Evolutionary conservation across 2,329 filamentous ascomycete species (phyloP), one percentile per base, ranked within the genome.

Genomic region (Xenoacremonium recifei): DNA sequence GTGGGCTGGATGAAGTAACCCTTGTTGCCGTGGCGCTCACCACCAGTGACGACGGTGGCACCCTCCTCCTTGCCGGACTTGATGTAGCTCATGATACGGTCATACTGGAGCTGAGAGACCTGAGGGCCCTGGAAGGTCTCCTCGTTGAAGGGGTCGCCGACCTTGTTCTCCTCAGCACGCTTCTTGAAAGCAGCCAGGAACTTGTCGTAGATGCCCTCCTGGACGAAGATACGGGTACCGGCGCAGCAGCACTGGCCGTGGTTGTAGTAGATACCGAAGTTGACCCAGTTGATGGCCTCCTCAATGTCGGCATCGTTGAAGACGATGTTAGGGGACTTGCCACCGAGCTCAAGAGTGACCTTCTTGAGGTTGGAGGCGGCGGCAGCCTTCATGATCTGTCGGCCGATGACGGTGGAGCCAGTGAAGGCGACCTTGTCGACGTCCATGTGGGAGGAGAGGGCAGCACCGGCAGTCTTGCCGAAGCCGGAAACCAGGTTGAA

Each of bases 1-100:
- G 89, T 95, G 30, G 89, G 89, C 76, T 92, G 75, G 68, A 95
- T 92, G 76, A 92, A 95, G 80, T 88, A 95, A 49, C 88, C 87
- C 76, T 89, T 84, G 62, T 75, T 63, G 47, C 88, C 88, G 68
- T 84, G 84, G 55, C 65, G 62, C 46, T 61, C 60, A 33, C 67
- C 67, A 40, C 67, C 67, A 29, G 60, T 83, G 63, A 84, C 84
- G 48, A 93, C 63, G 5, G 62, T 77, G 45, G 79, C 79, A 46
- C 79, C 79, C 58, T 77, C 74, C 27, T 76, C 70, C 69, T 78
- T 80, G 39, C 79, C 79, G 50, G 78, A 72, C 64, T 92, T 76
- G 59, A 95, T 88, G 70, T 80, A 86, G 62, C 76, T 76, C 87
- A 93, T 92, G 71, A 95, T 90, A 54, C 88, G 85, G 72, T 95